These are phyloP conservation scores for Fraxinus pennsylvanica DNA, from an alignment of 257 asterid genomes.

Conservation along the genomic window DNA sequence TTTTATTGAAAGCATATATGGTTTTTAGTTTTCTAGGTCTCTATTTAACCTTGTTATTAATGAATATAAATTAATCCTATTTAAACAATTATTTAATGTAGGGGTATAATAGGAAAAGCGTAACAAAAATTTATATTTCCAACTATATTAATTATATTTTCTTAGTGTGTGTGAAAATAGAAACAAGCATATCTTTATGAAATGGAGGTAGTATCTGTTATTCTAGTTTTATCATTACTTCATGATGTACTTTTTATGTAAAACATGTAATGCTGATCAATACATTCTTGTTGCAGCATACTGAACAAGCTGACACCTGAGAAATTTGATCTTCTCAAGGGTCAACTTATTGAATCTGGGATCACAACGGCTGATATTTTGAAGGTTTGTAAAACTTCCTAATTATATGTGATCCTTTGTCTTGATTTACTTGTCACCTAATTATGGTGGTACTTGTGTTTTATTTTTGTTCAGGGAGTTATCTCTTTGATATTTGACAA, in stretches of 20 bases:
- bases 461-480: conserved; percentile 57
- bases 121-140: too few species aligned
- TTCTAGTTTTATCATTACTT: background rate
- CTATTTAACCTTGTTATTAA: too few species aligned
- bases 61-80: too few species aligned
- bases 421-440: background rate
- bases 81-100: too few species aligned
- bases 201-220: background rate
- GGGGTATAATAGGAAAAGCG: too few species aligned
- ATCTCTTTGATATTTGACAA: conserved; percentile 62
- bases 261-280: conserved; percentile 10
- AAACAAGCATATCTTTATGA: too few species aligned
- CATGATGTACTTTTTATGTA: background rate
- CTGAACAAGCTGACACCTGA: conserved; percentile 98
- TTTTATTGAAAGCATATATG: too few species aligned
- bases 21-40: too few species aligned
- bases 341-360: conserved; percentile 89
- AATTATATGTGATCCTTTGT: background rate
- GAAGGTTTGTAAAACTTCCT: conserved; percentile 46
- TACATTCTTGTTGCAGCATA: conserved; percentile 54
- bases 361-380: conserved; percentile 88
- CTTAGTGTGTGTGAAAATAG: too few species aligned
- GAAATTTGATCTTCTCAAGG: conserved; percentile 90
- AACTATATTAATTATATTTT: too few species aligned
- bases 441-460: conserved; percentile 12